Conservation (phyloP, 768 basidiomycete genomes). For the Amanita phalloides region DNA sequence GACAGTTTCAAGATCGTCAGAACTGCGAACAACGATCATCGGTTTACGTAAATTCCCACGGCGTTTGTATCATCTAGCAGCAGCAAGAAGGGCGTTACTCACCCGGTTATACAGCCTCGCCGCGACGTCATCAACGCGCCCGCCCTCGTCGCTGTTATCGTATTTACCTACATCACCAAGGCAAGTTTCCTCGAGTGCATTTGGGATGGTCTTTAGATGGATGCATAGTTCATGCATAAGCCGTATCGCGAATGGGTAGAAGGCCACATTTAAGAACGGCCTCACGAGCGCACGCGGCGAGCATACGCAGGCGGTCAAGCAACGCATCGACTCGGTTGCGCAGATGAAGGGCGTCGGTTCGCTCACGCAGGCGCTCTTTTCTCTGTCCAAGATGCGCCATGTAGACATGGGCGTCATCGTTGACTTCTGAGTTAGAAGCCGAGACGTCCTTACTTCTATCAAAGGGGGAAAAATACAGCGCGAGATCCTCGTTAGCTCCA, state of each 20-base stretch:
- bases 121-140: constrained; percentile 93
- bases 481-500: constrained; percentile 69
- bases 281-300: constrained; percentile 75
- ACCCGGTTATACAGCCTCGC: constrained; percentile 34
- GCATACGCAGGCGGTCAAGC: constrained; percentile 89
- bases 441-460: constrained; percentile 71
- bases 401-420: too few species aligned
- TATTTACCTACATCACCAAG: constrained; percentile 89
- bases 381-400: constrained; percentile 70
- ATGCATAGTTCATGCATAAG: constrained; percentile 53
- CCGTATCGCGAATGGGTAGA: constrained; percentile 93
- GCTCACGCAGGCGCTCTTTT: constrained; percentile 84
- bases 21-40: constrained; percentile 12
- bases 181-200: constrained; percentile 79
- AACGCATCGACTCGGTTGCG: constrained; percentile 83
- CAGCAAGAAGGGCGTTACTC: not conserved
- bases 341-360: constrained; percentile 95
- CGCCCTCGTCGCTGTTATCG: constrained; percentile 72
- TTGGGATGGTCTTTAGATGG: not conserved
- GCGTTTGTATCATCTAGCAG: constrained; percentile 22
- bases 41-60: not conserved
- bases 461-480: constrained; percentile 84
- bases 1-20: constrained; percentile 43
- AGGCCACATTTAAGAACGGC: constrained; percentile 69
- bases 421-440: constrained; percentile 51